Conservation (phyloP, 2,329 filamentous ascomycete species). For the Xylaria hypoxylon region DNA sequence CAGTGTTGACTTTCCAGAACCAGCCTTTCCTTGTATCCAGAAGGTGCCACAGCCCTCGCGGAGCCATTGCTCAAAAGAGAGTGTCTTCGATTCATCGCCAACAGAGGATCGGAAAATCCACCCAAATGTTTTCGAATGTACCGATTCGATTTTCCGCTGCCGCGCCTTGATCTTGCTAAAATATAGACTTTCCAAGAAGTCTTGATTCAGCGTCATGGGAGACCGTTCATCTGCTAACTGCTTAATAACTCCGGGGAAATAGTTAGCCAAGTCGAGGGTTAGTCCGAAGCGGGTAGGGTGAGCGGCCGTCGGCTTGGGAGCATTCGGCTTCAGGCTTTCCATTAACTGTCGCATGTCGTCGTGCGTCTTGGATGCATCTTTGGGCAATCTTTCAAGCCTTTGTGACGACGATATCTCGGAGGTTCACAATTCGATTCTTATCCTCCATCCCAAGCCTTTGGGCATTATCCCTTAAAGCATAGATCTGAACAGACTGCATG, state of each 20-base stretch:
- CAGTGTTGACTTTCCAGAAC: slow-evolving; percentile 24
- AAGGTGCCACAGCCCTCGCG: slow-evolving; percentile 14
- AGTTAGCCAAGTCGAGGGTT: slow-evolving; percentile 6
- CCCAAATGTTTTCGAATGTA: slow-evolving; percentile 18
- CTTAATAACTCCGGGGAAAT: slow-evolving; percentile 13
- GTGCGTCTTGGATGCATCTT: slow-evolving; percentile 2
- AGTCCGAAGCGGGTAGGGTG: background rate
- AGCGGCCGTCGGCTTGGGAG: background rate
- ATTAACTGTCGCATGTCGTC: slow-evolving; percentile 1
- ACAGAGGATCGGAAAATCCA: slow-evolving; percentile 19
- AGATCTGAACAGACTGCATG: slow-evolving; percentile 14
- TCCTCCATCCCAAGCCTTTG: slow-evolving; percentile 15
- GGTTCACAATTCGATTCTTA: slow-evolving; percentile 6
- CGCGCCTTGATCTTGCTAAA: slow-evolving; percentile 21
- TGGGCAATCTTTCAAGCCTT: slow-evolving; percentile 8
- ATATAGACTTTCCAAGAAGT: slow-evolving; percentile 19
- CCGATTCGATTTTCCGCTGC: slow-evolving; percentile 14
- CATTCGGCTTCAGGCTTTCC: background rate
- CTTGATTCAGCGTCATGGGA: slow-evolving; percentile 9
- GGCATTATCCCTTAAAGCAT: slow-evolving; percentile 7
- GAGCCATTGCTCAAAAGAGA: slow-evolving; percentile 17
- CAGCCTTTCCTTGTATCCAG: slow-evolving; percentile 22
- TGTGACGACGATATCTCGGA: slow-evolving; percentile 2
- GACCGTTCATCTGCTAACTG: slow-evolving; percentile 19
- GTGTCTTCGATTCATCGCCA: slow-evolving; percentile 11